phyloP scores from a whole-genome alignment of 306 rosid species.

The Glycyrrhiza uralensis region DNA sequence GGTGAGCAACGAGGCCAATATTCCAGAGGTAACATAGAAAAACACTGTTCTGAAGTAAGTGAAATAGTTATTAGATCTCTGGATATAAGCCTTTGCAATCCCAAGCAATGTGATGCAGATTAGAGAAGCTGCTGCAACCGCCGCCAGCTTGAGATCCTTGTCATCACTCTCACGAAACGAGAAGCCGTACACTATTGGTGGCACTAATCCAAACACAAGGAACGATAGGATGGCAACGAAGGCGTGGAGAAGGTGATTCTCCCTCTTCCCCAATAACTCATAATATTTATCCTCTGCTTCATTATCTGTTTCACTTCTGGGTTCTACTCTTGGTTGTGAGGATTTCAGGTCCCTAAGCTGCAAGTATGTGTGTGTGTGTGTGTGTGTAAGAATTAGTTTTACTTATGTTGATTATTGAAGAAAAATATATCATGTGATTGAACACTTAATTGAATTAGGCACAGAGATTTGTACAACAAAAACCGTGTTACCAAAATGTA shows the following conservation, averaged over 20 bases:
- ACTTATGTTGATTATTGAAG: neutral
- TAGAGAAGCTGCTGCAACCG: constrained; percentile 59
- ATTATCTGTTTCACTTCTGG: neutral
- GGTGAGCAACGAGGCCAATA: constrained; percentile 47
- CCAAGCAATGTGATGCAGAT: constrained; percentile 54
- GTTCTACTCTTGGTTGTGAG: constrained; percentile 28
- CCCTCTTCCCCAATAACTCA: constrained; percentile 41
- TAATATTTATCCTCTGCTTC: constrained; percentile 35
- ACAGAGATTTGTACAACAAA: too few relatives aligned
- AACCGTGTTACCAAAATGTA: too few relatives aligned
- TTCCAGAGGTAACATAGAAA: constrained; percentile 37
- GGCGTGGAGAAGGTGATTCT: constrained; percentile 50
- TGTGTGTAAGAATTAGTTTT: constrained; percentile 6
- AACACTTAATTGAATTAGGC: too few relatives aligned
- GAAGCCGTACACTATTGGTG: constrained; percentile 64
- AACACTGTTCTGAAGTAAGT: constrained; percentile 33
- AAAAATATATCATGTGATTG: neutral
- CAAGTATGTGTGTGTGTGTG: neutral
- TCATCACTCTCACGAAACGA: constrained; percentile 48
- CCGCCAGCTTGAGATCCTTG: constrained; percentile 60
- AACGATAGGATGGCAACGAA: constrained; percentile 50
- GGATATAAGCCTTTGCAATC: constrained; percentile 44
- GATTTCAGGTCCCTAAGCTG: constrained; percentile 58
- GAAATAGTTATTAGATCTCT: constrained; percentile 24
- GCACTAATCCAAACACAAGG: constrained; percentile 52